A percentile compares a stretch with the other conserved stretches of the same genome.
Conservation (phyloP, 495 filamentous ascomycete genomes). For the Aspergillus funiculosus region DNA sequence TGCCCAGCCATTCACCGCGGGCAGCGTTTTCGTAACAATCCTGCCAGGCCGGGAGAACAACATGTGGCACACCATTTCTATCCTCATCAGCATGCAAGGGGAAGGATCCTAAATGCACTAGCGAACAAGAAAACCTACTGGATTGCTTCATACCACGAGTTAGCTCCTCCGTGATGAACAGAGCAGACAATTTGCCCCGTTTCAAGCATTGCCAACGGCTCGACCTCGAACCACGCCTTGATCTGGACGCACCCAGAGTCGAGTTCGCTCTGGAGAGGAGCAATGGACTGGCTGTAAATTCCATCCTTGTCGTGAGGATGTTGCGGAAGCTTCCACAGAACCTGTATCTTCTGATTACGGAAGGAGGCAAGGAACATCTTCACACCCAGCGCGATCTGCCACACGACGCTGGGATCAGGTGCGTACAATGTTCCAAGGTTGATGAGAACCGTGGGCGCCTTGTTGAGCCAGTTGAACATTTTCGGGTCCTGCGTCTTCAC, state of each 20-base stretch:
- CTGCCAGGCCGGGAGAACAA: conserved; percentile 47
- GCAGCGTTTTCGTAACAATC: conserved; percentile 47
- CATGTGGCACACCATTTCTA: conserved; percentile 46
- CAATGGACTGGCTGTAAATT: conserved; percentile 23
- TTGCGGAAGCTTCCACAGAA: conserved; percentile 46
- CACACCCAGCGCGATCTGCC: conserved; percentile 34
- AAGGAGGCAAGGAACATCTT: conserved; percentile 21
- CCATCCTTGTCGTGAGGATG: conserved; percentile 19
- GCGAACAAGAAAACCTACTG: conserved; percentile 30
- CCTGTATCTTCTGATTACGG: conserved; percentile 29
- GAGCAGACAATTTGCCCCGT: conserved; percentile 41
- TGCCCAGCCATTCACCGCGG: conserved; percentile 42
- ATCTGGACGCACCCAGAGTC: conserved; percentile 30
- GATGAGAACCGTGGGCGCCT: conserved; percentile 43
- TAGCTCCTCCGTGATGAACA: conserved; percentile 50
- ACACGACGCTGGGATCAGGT: conserved; percentile 29
- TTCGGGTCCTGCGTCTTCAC: conserved; percentile 36
- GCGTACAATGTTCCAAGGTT: conserved; percentile 44
- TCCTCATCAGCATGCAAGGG: not conserved
- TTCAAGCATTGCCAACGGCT: conserved; percentile 42
- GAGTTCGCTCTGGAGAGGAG: conserved; percentile 24
- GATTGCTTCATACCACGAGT: conserved; percentile 50
- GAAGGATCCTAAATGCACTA: not conserved
- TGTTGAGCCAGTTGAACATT: conserved; percentile 41
- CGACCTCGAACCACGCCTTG: conserved; percentile 41